Percentiles rank a stretch among this genome's conserved stretches.
These are phyloP conservation scores for Isoetes taiwanensis DNA, from an alignment of 75 land plant species.

Conservation along the genomic window DNA sequence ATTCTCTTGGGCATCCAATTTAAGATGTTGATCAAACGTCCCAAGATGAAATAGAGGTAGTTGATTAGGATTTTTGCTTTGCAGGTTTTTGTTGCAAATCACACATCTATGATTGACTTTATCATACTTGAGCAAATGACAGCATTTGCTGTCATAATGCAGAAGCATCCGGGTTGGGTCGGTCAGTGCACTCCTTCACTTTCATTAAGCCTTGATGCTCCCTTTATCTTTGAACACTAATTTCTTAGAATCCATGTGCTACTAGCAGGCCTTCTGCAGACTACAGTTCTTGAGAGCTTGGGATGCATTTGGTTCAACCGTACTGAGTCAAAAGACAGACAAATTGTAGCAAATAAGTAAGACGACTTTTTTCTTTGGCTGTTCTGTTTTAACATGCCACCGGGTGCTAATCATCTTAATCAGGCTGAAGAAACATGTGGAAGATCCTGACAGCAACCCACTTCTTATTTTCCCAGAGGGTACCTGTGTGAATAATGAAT, in stretches of 20 bases:
- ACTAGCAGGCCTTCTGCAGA: slow-evolving; percentile 66
- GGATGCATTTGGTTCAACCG: slow-evolving; percentile 99
- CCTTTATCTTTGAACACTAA: too few relatives aligned
- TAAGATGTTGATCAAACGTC: too few relatives aligned
- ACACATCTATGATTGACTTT: slow-evolving; percentile 98
- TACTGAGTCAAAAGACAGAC: slow-evolving; percentile 80
- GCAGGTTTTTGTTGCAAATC: slow-evolving; percentile 98
- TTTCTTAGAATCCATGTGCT: too few relatives aligned
- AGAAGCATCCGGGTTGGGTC: slow-evolving; percentile 99
- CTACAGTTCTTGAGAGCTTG: slow-evolving; percentile 67
- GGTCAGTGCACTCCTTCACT: slow-evolving; percentile 35
- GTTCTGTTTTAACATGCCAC: not conserved
- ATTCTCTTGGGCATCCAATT: too few relatives aligned
- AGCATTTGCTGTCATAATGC: slow-evolving; percentile 97
- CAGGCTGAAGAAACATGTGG: slow-evolving; percentile 51
- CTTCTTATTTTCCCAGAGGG: slow-evolving; percentile 98
- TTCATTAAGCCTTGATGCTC: too few relatives aligned
- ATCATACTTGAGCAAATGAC: slow-evolving; percentile 95
- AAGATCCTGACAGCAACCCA: slow-evolving; percentile 66
- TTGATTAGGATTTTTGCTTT: not conserved
- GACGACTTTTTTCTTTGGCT: slow-evolving; percentile 1
- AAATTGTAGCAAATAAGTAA: slow-evolving; percentile 75
- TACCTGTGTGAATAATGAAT: slow-evolving; percentile 92
- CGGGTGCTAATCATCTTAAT: not conserved
- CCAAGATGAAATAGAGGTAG: too few relatives aligned